Conservation (phyloP, 2,329 filamentous ascomycete genomes). For the Nectriaceae sp. region DNA sequence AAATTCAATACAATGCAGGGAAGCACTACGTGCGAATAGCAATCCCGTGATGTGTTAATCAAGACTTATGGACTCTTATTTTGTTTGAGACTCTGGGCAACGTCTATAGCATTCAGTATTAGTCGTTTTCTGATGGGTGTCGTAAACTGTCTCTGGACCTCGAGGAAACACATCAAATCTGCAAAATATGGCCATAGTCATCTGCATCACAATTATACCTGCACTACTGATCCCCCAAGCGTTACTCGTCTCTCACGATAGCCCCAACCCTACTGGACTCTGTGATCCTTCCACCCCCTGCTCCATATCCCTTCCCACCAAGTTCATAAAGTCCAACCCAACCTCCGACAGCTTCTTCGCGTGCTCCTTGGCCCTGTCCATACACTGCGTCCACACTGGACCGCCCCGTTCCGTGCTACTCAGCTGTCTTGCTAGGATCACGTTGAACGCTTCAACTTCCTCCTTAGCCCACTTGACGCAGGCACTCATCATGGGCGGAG, state of each 20-base stretch:
- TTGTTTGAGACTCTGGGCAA: too few species aligned
- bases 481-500: slow-evolving; percentile 83
- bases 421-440: slow-evolving; percentile 77
- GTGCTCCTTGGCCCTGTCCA: slow-evolving; percentile 79
- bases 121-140: too few species aligned
- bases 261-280: slow-evolving; percentile 31
- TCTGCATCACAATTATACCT: too few species aligned
- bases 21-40: too few species aligned
- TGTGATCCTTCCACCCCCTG: slow-evolving; percentile 20
- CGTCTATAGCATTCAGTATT: too few species aligned
- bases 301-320: slow-evolving; percentile 66
- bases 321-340: slow-evolving; percentile 82
- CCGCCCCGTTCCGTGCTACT: slow-evolving; percentile 81
- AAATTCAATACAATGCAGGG: too few species aligned
- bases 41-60: too few species aligned
- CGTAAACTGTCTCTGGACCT: too few species aligned
- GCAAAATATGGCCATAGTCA: too few species aligned
- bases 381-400: slow-evolving; percentile 78
- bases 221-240: slow-evolving; percentile 2
- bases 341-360: slow-evolving; percentile 80
- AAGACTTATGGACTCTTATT: too few species aligned
- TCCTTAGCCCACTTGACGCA: slow-evolving; percentile 99
- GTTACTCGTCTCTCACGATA: slow-evolving; percentile 25
- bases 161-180: too few species aligned
- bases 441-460: slow-evolving; percentile 88